These are phyloP conservation scores for Cercospora sp. DNA, from an alignment of 2,329 filamentous ascomycete species.

Conservation along the genomic window DNA sequence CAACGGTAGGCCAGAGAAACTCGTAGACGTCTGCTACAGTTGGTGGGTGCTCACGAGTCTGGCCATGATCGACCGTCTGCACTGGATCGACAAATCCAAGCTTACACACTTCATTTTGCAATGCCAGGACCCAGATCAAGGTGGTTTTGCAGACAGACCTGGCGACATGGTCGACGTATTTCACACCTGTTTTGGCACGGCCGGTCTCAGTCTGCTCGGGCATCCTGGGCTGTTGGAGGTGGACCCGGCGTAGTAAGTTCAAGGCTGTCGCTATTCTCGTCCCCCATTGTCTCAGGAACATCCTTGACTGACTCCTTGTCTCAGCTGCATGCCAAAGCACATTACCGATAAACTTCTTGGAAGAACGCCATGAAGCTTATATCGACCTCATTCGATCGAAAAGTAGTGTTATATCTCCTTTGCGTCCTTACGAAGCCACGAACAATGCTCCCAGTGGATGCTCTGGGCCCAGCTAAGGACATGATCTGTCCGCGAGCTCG, in stretches of 20 bases:
- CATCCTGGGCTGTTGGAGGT: conserved; percentile 76
- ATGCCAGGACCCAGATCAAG: conserved; percentile 81
- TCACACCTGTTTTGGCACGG: conserved; percentile 87
- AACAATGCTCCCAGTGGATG: neutral
- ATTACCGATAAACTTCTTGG: conserved; percentile 62
- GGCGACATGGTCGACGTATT: conserved; percentile 97
- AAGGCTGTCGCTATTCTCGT: conserved; percentile 12
- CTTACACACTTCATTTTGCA: conserved; percentile 79
- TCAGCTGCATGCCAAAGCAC: conserved; percentile 58
- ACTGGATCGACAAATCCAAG: conserved; percentile 89
- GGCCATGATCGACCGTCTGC: conserved; percentile 79
- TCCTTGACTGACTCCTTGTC: conserved; percentile 14
- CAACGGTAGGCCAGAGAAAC: conserved; percentile 92
- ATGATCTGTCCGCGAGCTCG: neutral
- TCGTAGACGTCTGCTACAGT: conserved; percentile 96
- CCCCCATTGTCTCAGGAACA: conserved; percentile 8
- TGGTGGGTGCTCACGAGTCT: conserved; percentile 98
- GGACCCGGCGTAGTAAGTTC: conserved; percentile 77
- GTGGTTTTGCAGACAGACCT: conserved; percentile 86
- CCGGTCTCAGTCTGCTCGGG: conserved; percentile 80
- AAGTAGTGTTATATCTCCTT: neutral
- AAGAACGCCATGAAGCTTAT: conserved; percentile 28
- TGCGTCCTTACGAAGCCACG: neutral
- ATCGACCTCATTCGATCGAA: neutral
- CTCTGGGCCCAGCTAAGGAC: neutral